Evolutionary conservation across 306 rosid genomes (phyloP), one percentile per base, ranked within the genome.

Genomic region (Clitoria ternatea): DNA sequence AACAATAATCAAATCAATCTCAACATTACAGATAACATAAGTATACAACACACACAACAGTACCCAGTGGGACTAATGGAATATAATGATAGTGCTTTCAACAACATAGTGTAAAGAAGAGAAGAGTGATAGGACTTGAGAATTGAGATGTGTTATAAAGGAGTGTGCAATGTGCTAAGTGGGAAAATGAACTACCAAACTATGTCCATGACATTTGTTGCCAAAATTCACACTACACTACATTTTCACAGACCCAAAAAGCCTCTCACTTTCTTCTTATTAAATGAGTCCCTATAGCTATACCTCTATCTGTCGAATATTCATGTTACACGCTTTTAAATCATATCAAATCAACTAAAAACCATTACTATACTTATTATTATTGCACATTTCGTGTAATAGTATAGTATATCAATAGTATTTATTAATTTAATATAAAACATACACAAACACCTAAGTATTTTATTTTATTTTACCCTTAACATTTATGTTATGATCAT

Each of bases 281-380:
- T 77, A 62, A 77, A 77, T 62, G 53, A 62, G 20, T 4, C 55
- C 6, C 66, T 61, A 50, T 42, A 43, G 43, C 61, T 49, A 12
- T 60, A 20, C 13, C 76, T 77, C 7, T 50, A 37, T n/a, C 49
- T 69, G 76, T 77, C 65, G 81, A 76, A 69, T 61, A 49, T 47
- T 76, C 36, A 49, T 35, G 36, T 48, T 20, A 39, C 71, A 77
- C 24, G 8, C 70, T 71, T 69, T 49, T 71, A 69, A 69, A 69
- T 69, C 65, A 77, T 59, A 60, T 76, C 75, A 37, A 57, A 67
- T 76, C 75, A 66, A 69, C 64, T 23, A 15, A 57, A 39, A 45
- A 68, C 37, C 24, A 70, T 61, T 70, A 42, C 36, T 27, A 29
- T n/a, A 37, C 66, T 69, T 40, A n/a, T n/a, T n/a, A 29, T 70